A percentile compares a stretch with the other conserved stretches of the same genome.
Conservation (phyloP, 805 yeast species). For the Kuraishia cidri region DNA sequence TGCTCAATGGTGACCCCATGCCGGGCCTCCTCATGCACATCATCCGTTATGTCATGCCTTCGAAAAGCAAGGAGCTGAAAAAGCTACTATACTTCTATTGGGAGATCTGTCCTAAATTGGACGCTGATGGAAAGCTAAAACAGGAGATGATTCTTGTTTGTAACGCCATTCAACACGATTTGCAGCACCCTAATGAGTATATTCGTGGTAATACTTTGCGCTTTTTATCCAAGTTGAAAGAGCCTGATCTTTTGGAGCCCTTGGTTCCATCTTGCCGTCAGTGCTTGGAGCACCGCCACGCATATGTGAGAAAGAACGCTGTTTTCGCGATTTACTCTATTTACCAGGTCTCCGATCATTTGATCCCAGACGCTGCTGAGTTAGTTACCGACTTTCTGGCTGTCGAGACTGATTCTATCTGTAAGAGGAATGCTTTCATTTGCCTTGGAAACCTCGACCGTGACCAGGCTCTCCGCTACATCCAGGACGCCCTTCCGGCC, state of each 20-base stretch:
- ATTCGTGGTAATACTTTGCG: slow-evolving; percentile 93
- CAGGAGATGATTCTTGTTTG: slow-evolving; percentile 99
- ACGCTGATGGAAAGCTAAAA: slow-evolving; percentile 80
- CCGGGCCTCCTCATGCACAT: slow-evolving; percentile 94
- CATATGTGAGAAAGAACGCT: slow-evolving; percentile 96
- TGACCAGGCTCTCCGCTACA: slow-evolving; percentile 73
- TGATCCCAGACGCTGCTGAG: slow-evolving; percentile 94
- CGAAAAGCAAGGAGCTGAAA: slow-evolving; percentile 82
- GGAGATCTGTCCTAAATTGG: slow-evolving; percentile 95
- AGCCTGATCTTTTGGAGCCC: slow-evolving; percentile 91
- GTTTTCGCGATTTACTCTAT: slow-evolving; percentile 84
- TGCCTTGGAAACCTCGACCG: slow-evolving; percentile 78
- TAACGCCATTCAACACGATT: slow-evolving; percentile 94
- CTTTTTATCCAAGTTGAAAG: slow-evolving; percentile 82
- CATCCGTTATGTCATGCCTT: slow-evolving; percentile 96
- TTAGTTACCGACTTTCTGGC: slow-evolving; percentile 63
- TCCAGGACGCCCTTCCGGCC: slow-evolving; percentile 57
- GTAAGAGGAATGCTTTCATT: slow-evolving; percentile 92
- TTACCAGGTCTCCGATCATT: slow-evolving; percentile 72
- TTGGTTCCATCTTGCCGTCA: slow-evolving; percentile 87
- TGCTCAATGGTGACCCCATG: slow-evolving; percentile 89
- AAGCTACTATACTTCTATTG: slow-evolving; percentile 90
- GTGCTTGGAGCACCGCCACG: slow-evolving; percentile 93
- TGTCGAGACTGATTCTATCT: slow-evolving; percentile 85
- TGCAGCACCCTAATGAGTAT: slow-evolving; percentile 97